Evolutionary conservation across 495 filamentous ascomycete species (phyloP).

Genomic region (Paragyromitra xinjiangensis): DNA sequence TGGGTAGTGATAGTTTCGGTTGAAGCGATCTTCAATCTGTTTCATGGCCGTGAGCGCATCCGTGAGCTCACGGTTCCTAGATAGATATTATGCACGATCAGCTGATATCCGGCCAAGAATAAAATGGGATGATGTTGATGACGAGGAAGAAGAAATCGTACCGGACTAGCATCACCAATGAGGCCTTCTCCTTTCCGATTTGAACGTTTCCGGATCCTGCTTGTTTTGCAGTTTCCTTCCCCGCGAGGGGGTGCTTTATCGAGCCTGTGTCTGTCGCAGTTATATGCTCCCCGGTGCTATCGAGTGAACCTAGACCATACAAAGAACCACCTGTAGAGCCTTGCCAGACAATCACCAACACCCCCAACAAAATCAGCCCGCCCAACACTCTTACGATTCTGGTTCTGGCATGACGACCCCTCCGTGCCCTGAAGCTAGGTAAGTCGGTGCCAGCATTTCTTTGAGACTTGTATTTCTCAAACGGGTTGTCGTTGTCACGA

Average conservation of each 20-base stretch:
- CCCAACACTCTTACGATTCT: constrained; percentile 37
- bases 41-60: constrained; percentile 57
- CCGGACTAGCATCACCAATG: constrained; percentile 56
- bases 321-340: constrained; percentile 24
- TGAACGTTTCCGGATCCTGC: constrained; percentile 35
- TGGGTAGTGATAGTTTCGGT: constrained; percentile 97
- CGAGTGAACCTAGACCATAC: constrained; percentile 35
- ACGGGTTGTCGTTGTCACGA: constrained; percentile 50
- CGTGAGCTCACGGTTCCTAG: constrained; percentile 54
- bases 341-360: constrained; percentile 50
- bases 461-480: constrained; percentile 52
- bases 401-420: constrained; percentile 35
- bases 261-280: constrained; percentile 21
- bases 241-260: constrained; percentile 12
- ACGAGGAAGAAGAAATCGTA: constrained; percentile 33
- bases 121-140: constrained; percentile 24
- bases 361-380: constrained; percentile 39
- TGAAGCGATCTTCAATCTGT: constrained; percentile 62
- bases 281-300: constrained; percentile 40
- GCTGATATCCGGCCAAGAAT: constrained; percentile 36
- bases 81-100: constrained; percentile 36
- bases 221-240: constrained; percentile 14
- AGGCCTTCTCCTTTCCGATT: constrained; percentile 55
- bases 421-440: constrained; percentile 44
- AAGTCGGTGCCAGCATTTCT: constrained; percentile 38